phyloP scores from a whole-genome alignment of 2,329 filamentous ascomycete genomes.

The Blastomyces silverae region DNA sequence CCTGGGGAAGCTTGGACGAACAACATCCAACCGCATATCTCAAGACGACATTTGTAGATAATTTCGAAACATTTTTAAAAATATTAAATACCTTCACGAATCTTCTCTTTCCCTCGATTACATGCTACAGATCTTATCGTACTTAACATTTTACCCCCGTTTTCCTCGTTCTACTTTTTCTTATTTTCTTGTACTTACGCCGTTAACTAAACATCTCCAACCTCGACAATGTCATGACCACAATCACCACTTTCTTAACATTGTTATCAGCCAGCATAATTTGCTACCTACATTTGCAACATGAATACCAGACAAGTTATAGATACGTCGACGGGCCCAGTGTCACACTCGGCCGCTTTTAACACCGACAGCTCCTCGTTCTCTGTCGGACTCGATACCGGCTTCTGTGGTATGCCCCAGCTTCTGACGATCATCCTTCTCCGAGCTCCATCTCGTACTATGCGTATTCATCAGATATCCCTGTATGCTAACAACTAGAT shows the following conservation, averaged over 20 bases:
- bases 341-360: conserved; percentile 76
- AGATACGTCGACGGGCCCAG: conserved; percentile 65
- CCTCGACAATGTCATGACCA: conserved; percentile 7
- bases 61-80: neutral
- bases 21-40: neutral
- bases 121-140: neutral
- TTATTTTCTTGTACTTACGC: neutral
- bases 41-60: neutral
- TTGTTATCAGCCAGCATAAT: neutral
- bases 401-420: conserved; percentile 64
- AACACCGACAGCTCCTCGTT: conserved; percentile 82
- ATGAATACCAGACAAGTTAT: conserved; percentile 92
- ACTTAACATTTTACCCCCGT: neutral
- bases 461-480: conserved; percentile 14
- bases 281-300: neutral
- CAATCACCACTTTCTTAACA: neutral
- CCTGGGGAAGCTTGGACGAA: neutral
- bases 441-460: neutral
- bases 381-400: conserved; percentile 75
- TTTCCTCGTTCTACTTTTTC: neutral
- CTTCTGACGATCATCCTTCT: neutral
- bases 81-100: conserved; percentile 3
- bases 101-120: neutral
- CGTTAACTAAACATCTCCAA: neutral
- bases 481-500: conserved; percentile 3